Evolutionary conservation across 345 rosid species (phyloP).

Genomic region (Pseudoturritis turrita): DNA sequence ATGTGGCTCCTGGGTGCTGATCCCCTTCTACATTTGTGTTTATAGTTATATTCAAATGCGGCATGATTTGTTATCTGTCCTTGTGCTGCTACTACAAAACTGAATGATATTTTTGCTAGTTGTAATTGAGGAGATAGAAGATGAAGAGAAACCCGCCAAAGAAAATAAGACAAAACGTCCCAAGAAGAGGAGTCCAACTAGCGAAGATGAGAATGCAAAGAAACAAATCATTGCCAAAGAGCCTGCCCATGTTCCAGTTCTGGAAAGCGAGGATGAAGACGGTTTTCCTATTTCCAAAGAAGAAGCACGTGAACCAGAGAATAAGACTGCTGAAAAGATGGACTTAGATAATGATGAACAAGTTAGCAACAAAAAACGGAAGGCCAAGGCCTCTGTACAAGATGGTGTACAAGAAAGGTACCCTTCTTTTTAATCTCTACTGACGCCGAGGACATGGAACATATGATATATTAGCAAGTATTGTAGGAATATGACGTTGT

Average conservation of each 20-base stretch:
- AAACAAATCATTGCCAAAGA: conserved; percentile 40
- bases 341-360: conserved; percentile 29
- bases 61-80: background rate
- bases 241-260: conserved; percentile 28
- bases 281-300: conserved; percentile 64
- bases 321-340: conserved; percentile 28
- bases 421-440: background rate
- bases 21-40: background rate
- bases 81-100: background rate
- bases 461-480: background rate
- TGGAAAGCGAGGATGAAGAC: conserved; percentile 95
- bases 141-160: conserved; percentile 53
- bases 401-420: conserved; percentile 61
- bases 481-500: conserved; percentile 15
- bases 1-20: background rate
- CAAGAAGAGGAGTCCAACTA: conserved; percentile 44
- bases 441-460: background rate
- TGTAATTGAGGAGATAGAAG: conserved; percentile 88
- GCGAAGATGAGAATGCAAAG: conserved; percentile 29
- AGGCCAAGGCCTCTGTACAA: conserved; percentile 49
- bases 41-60: background rate
- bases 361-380: conserved; percentile 52
- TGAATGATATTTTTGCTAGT: conserved; percentile 33
- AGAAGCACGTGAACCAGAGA: conserved; percentile 17
- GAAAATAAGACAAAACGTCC: conserved; percentile 38